Evolutionary conservation across 192 early-diverging fungal species (phyloP), one percentile per base, ranked within the genome.

Genomic region (Pilaira anomala): DNA sequence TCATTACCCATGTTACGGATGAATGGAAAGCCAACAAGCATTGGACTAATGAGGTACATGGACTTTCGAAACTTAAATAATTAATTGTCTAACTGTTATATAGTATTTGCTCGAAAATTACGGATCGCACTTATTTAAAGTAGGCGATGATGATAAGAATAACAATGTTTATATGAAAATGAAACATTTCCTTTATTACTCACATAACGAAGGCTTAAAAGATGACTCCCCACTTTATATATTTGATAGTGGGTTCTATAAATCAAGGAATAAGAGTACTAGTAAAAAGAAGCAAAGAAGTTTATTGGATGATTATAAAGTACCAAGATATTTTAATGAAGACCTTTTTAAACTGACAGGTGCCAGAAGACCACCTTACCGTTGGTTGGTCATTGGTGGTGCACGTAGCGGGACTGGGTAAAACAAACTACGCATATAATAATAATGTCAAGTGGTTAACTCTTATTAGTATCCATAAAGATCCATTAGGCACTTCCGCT

Each of bases 191-290:
- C 61, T 85, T 13, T 71, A 80, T 36, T 88, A 85, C 57, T 77
- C 76, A 3, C 61, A 72, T 28, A 63, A 69, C 14, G 81, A 74
- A 29, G 81, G 70, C 2, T 63, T 62, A 29, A 65, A 75, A 33
- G 90, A 91, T 60, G 90, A 91, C 60, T 84, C 81, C 4, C 90
- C 90, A 11, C 76, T 93, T 14, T 93, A 93, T 62, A 91, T 91
- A 44, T 93, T 93, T 70, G 91, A 93, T 48, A 78, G 81, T 45
- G 79, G 77, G 16, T 91, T 88, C 62, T 83, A 77, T 14, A 84
- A 73, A 22, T 65, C 68, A 24, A 60, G 55, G 9, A 50, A 53
- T 55, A 41, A 22, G 36, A 48, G 19, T 2, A 29, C 40, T 28
- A 45, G 48, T 39, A 24, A 26, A 67, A 18, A 63, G 22, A 60